Evolutionary conservation across 495 filamentous ascomycete species (phyloP).

Genomic region (Penicillium tannophilum): DNA sequence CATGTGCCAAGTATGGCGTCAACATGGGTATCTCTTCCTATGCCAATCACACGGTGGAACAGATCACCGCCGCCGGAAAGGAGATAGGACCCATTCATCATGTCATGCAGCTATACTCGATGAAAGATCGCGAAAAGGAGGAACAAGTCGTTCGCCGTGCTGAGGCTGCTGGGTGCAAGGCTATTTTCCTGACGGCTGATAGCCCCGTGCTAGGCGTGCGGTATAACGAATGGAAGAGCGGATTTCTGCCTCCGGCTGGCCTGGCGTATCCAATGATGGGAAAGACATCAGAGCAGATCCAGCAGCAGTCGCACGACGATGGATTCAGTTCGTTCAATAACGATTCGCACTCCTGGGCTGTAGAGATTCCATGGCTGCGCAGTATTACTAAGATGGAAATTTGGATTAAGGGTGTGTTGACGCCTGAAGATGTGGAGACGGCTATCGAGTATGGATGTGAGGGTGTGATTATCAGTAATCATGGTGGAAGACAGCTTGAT

Average conservation of each 20-base stretch:
- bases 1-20: conserved; percentile 49
- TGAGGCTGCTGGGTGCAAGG: conserved; percentile 53
- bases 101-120: conserved; percentile 75
- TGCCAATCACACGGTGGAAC: conserved; percentile 45
- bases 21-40: conserved; percentile 58
- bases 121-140: conserved; percentile 63
- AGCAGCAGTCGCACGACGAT: conserved; percentile 53
- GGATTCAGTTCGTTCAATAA: conserved; percentile 61
- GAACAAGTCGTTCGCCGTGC: conserved; percentile 49
- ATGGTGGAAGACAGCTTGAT: conserved; percentile 71
- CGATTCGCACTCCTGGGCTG: conserved; percentile 65
- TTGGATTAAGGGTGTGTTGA: conserved; percentile 59
- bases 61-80: conserved; percentile 58
- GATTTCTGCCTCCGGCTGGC: conserved; percentile 38
- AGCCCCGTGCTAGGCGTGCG: conserved; percentile 72
- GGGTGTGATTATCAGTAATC: conserved; percentile 66
- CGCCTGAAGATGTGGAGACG: conserved; percentile 54
- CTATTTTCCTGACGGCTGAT: conserved; percentile 80
- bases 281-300: conserved; percentile 68
- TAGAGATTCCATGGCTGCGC: conserved; percentile 43
- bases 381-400: conserved; percentile 57
- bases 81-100: conserved; percentile 42
- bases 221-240: conserved; percentile 44
- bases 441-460: conserved; percentile 57
- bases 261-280: conserved; percentile 47